Evolutionary conservation across 2,329 filamentous ascomycete genomes (phyloP).

Genomic region (Fusarium floridanum): DNA sequence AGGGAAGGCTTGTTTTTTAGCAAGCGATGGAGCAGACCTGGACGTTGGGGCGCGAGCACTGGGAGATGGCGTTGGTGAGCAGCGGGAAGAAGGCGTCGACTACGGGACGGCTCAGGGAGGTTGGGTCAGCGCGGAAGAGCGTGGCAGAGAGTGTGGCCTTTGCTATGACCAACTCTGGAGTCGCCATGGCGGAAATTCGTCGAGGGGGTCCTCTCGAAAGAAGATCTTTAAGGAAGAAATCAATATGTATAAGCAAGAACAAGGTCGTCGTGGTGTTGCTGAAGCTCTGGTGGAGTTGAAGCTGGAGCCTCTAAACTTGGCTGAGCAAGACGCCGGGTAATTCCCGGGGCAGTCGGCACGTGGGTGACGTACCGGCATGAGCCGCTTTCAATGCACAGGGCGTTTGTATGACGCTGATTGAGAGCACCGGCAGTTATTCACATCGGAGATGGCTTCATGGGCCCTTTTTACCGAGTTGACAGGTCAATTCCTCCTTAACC

Average conservation of each 20-base stretch:
- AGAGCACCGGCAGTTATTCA: slow-evolving; percentile 11
- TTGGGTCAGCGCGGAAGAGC: slow-evolving; percentile 81
- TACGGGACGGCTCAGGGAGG: slow-evolving; percentile 74
- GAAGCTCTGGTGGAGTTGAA: slow-evolving; percentile 33
- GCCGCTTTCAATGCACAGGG: neutral
- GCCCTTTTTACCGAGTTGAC: neutral
- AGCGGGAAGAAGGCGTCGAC: slow-evolving; percentile 77
- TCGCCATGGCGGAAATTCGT: slow-evolving; percentile 64
- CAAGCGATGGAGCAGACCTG: slow-evolving; percentile 77
- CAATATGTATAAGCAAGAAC: neutral
- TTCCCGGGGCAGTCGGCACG: slow-evolving; percentile 25
- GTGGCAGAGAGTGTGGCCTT: slow-evolving; percentile 83
- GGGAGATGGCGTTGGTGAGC: slow-evolving; percentile 73
- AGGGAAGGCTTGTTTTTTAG: slow-evolving; percentile 41
- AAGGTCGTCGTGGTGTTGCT: slow-evolving; percentile 22
- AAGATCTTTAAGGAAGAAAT: neutral
- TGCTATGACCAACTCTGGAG: slow-evolving; percentile 79
- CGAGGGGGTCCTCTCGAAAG: neutral
- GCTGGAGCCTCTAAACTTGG: slow-evolving; percentile 5
- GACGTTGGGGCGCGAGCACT: slow-evolving; percentile 85
- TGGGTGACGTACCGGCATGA: slow-evolving; percentile 18
- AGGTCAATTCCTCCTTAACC: neutral
- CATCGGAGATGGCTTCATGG: neutral
- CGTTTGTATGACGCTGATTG: slow-evolving; percentile 5
- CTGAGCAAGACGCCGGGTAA: slow-evolving; percentile 25